These are phyloP conservation scores for Malus hybrid DNA, from an alignment of 331 rosid genomes.

Conservation along the genomic window DNA sequence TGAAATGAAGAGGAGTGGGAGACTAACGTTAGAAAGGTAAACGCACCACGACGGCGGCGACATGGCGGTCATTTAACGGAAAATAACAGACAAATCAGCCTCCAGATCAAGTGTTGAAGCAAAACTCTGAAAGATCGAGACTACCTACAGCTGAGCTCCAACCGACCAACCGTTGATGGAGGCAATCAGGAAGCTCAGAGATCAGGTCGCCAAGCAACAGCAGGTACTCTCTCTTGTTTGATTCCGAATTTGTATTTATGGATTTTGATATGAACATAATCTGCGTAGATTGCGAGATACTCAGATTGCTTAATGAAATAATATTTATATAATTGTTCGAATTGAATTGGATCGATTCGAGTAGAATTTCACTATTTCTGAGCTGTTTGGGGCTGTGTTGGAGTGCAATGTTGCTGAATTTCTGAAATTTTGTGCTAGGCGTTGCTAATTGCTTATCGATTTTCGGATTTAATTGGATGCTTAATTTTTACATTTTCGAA, in stretches of 20 bases:
- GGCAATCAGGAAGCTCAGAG: conserved; percentile 32
- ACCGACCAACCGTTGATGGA: conserved; percentile 7
- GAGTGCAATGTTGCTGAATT: background rate
- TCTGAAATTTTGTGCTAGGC: background rate
- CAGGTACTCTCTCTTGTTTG: conserved; percentile 15
- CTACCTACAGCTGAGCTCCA: background rate
- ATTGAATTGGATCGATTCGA: background rate
- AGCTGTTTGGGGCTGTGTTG: no score
- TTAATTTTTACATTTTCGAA: background rate
- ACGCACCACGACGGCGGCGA: background rate
- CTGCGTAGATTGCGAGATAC: background rate
- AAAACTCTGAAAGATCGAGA: background rate
- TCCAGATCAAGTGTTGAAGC: background rate
- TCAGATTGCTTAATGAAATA: background rate
- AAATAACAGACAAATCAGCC: background rate
- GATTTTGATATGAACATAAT: background rate
- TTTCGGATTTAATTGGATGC: background rate
- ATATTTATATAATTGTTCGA: background rate
- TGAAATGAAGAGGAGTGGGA: background rate
- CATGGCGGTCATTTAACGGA: background rate
- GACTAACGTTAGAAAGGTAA: background rate
- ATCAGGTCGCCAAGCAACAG: conserved; percentile 36
- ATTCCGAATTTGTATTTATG: background rate
- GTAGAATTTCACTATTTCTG: background rate
- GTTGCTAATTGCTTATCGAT: background rate